Evolutionary conservation across 768 basidiomycete species (phyloP).

Genomic region (Phanerochaete carnosa): DNA sequence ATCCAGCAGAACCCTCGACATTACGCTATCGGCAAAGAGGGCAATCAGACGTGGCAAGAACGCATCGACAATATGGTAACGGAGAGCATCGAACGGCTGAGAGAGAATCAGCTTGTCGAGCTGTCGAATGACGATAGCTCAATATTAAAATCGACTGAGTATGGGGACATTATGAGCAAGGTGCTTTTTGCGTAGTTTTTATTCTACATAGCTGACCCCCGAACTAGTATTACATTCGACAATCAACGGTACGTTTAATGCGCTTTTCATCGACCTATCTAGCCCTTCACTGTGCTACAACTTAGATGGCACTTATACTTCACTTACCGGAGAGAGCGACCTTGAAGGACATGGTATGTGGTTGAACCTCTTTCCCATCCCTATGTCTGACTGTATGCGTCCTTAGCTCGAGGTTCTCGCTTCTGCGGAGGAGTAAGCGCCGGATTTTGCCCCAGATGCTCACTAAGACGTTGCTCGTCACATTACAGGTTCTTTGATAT

Average conservation of each 20-base stretch:
- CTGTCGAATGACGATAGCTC: slow-evolving; percentile 36
- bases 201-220: not conserved
- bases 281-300: slow-evolving; percentile 1
- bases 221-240: slow-evolving; percentile 69
- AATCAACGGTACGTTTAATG: slow-evolving; percentile 49
- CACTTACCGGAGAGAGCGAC: slow-evolving; percentile 51
- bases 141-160: slow-evolving; percentile 60
- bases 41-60: slow-evolving; percentile 63
- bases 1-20: slow-evolving; percentile 79
- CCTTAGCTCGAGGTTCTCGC: slow-evolving; percentile 63
- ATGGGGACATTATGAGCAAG: slow-evolving; percentile 87
- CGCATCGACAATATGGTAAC: slow-evolving; percentile 72
- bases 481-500: slow-evolving; percentile 56
- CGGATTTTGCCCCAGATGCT: not conserved
- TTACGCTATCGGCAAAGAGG: slow-evolving; percentile 62
- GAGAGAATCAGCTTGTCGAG: slow-evolving; percentile 58
- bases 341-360: slow-evolving; percentile 61
- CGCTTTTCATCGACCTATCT: not conserved
- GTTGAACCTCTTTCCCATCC: slow-evolving; percentile 11
- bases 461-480: not conserved
- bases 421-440: slow-evolving; percentile 60
- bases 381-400: not conserved
- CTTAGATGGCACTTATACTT: slow-evolving; percentile 66
- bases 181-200: slow-evolving; percentile 32
- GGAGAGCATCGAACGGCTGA: slow-evolving; percentile 58